These are phyloP conservation scores for Lignosus rhinocerotis DNA, from an alignment of 1,284 basidiomycete genomes.

Conservation along the genomic window DNA sequence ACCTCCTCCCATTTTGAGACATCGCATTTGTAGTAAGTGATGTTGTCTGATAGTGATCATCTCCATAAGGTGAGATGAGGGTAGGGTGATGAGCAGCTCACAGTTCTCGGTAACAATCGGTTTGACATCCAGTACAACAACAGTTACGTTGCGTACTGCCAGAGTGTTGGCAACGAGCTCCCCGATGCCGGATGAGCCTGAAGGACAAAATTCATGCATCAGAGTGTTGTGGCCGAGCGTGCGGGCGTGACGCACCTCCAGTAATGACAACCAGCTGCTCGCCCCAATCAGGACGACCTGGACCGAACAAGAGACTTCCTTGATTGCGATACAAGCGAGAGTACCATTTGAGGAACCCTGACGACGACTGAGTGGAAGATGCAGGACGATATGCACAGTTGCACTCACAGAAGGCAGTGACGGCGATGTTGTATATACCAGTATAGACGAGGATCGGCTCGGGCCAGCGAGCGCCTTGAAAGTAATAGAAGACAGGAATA, in stretches of 20 bases:
- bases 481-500: slow-evolving; percentile 73
- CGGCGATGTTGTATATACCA: slow-evolving; percentile 50
- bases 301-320: slow-evolving; percentile 59
- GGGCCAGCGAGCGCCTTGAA: slow-evolving; percentile 58
- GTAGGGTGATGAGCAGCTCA: slow-evolving; percentile 34
- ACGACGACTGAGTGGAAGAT: background rate
- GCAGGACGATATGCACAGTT: background rate
- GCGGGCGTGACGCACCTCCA: slow-evolving; percentile 58
- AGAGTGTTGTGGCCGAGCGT: background rate
- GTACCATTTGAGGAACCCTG: slow-evolving; percentile 71
- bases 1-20: slow-evolving; percentile 87
- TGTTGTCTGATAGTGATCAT: slow-evolving; percentile 55
- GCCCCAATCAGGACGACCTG: slow-evolving; percentile 71
- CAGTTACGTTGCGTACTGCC: slow-evolving; percentile 76
- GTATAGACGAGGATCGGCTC: slow-evolving; percentile 54
- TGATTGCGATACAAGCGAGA: slow-evolving; percentile 76
- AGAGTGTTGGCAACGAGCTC: slow-evolving; percentile 83
- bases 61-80: background rate
- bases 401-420: slow-evolving; percentile 68
- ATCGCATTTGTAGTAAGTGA: slow-evolving; percentile 85
- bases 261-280: slow-evolving; percentile 88
- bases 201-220: background rate
- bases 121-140: slow-evolving; percentile 84
- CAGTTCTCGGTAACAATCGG: slow-evolving; percentile 77
- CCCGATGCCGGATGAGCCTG: slow-evolving; percentile 89